Percentiles rank a stretch among this genome's conserved stretches.
Conservation (phyloP, 148 eudicot species). For the Rhododendron simsii region DNA sequence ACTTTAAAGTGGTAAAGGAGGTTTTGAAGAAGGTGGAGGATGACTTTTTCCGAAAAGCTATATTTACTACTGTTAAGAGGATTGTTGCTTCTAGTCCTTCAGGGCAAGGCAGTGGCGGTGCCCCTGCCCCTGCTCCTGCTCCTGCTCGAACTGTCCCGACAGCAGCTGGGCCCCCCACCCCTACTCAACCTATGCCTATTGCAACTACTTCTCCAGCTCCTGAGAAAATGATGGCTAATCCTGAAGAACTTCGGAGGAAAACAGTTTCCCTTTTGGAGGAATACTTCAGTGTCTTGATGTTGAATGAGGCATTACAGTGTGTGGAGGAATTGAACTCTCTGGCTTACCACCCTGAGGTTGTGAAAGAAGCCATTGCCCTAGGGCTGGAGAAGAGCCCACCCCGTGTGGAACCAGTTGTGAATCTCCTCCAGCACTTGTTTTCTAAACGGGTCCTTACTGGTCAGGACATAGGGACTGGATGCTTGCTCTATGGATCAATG, state of each 20-base stretch:
- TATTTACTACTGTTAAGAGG: conserved; percentile 41
- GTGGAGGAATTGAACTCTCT: conserved; percentile 71
- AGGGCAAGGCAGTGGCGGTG: conserved; percentile 61
- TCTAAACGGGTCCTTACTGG: conserved; percentile 48
- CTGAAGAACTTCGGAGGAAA: conserved; percentile 50
- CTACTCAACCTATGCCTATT: no score
- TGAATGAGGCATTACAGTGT: conserved; percentile 81
- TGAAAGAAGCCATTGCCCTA: conserved; percentile 65
- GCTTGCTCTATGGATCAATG: conserved; percentile 52
- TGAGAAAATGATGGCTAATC: conserved; percentile 23
- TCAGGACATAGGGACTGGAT: conserved; percentile 53
- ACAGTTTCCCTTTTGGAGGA: conserved; percentile 71
- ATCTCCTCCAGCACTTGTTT: conserved; percentile 62
- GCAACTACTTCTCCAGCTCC: conserved; percentile 9
- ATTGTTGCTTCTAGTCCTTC: conserved; percentile 36
- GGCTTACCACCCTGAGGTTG: conserved; percentile 57
- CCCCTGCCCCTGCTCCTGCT: conserved; percentile 33
- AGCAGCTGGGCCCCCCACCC: no score
- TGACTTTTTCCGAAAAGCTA: conserved; percentile 47
- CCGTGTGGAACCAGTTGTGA: conserved; percentile 48
- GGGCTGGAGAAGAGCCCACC: conserved; percentile 80
- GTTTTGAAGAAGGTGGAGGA: conserved; percentile 59
- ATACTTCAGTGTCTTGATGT: conserved; percentile 54
- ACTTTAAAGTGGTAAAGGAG: conserved; percentile 54
- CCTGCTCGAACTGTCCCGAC: background rate